Evolutionary conservation across 345 rosid genomes (phyloP).

Genomic region (Salix udensis): DNA sequence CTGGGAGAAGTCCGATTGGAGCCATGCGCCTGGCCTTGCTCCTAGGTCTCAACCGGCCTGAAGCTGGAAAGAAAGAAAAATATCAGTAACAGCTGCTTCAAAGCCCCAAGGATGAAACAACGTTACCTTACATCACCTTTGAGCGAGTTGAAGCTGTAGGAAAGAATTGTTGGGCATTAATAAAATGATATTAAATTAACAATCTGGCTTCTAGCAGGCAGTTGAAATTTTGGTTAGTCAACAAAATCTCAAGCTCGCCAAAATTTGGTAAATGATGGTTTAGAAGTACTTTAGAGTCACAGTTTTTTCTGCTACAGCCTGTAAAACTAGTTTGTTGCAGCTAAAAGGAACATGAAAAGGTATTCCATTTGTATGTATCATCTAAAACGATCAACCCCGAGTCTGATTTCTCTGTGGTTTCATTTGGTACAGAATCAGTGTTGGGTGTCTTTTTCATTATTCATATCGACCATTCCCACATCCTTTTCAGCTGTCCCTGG

Average conservation of each 20-base stretch:
- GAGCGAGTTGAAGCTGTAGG: background rate
- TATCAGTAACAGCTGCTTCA: background rate
- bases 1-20: background rate
- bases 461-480: constrained; percentile 17
- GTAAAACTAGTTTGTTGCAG: constrained; percentile 4
- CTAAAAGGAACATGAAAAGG: background rate
- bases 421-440: constrained; percentile 13
- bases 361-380: constrained; percentile 10
- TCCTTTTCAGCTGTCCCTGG: background rate
- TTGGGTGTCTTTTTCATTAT: constrained; percentile 4
- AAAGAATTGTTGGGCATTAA: background rate
- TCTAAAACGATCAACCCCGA: constrained; percentile 35
- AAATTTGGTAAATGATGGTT: background rate
- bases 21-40: background rate
- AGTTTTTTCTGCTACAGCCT: background rate
- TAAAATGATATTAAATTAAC: background rate
- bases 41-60: background rate
- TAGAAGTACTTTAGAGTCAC: too few relatives aligned
- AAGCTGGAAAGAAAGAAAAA: background rate
- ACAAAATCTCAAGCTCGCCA: background rate
- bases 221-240: background rate
- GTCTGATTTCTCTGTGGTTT: background rate
- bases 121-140: background rate
- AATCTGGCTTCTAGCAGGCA: background rate
- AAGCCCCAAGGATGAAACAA: background rate